Evolutionary conservation across 2,329 filamentous ascomycete species (phyloP), one percentile per base, ranked within the genome.

Genomic region (Orbilia blumenaviensis): DNA sequence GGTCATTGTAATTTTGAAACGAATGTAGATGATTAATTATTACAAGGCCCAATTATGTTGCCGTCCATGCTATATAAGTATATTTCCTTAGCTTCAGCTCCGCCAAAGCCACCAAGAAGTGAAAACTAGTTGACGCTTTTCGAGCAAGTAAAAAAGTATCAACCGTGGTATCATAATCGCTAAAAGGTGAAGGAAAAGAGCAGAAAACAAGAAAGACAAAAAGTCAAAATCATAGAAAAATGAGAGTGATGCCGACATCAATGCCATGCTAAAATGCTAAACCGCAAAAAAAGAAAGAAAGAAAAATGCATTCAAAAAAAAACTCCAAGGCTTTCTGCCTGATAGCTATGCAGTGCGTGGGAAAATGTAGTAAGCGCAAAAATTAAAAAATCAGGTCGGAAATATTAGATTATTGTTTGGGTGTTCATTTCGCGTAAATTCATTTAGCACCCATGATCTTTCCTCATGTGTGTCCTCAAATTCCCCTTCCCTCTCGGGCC

Each of bases 81-180:
- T 32, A 16, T 60, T 50, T 14, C 46, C 18, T 21, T 3, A 52
- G 66, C 66, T 63, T 46, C 36, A 48, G 58, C 56, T 61, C 56
- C 38, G 23, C 56, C 56, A 61, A 61, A 61, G 56, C 66, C 34
- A 25, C 52, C 25, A 62, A 71, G 34, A 56, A 63, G 56, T 38
- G 25, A 63, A 68, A 16, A 46, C 61, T 50, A 46, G 66, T 23
- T 36, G 66, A 71, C 23, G 66, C 66, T 71, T 71, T 71, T 56
- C 52, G n/a, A n/a, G n/a, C n/a, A n/a, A 38, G 32, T 6, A 61
- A 48, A 42, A 69, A 63, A 63, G 42, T 63, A 56, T 71, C 66
- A 71, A 71, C 66, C 66, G 66, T 56, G 66, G 66, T 71, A 71
- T 71, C 66, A 71, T 62, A 56, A 58, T 54, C 48, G 56, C 52